Evolutionary conservation across 2,329 filamentous ascomycete species (phyloP).

Genomic region (Nemania sp.): DNA sequence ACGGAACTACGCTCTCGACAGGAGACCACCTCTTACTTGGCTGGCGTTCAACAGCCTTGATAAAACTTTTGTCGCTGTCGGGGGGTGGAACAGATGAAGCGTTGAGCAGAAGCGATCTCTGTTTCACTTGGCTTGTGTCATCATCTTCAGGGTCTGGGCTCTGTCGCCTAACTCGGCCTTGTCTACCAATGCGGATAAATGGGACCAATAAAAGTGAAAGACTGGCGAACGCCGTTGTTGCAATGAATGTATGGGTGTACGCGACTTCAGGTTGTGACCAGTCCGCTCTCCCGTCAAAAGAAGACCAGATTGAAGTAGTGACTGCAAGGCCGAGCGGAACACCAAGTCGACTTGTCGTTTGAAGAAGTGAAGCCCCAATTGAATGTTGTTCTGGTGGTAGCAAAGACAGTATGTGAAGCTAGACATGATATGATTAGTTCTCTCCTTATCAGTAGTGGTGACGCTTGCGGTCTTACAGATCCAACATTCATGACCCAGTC

Average conservation of each 20-base stretch:
- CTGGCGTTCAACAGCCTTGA: conserved; percentile 28
- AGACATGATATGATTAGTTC: conserved; percentile 20
- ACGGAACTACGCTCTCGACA: conserved; percentile 33
- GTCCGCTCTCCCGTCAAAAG: conserved; percentile 33
- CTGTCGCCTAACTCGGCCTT: conserved; percentile 27
- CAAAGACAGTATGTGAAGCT: conserved; percentile 40
- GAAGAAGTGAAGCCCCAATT: conserved; percentile 40
- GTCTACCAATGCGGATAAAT: conserved; percentile 40
- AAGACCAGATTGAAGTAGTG: conserved; percentile 43
- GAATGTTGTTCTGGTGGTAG: conserved; percentile 41
- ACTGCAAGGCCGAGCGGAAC: conserved; percentile 41
- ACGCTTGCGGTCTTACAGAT: conserved; percentile 33
- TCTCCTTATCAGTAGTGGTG: background rate
- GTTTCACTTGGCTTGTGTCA: conserved; percentile 12
- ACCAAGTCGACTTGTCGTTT: conserved; percentile 39
- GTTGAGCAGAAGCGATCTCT: conserved; percentile 18
- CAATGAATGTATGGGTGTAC: conserved; percentile 41
- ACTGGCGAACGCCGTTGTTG: conserved; percentile 38
- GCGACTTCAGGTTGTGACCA: conserved; percentile 32
- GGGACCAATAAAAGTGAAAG: conserved; percentile 40
- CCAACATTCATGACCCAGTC: conserved; percentile 44
- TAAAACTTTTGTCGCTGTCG: conserved; percentile 21
- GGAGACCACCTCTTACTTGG: conserved; percentile 42
- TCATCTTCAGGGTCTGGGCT: conserved; percentile 14
- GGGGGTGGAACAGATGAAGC: conserved; percentile 6